Base-by-base conservation (phyloP, 371 early-diverging fungal genomes). In the Saksenaea vasiformis region DNA sequence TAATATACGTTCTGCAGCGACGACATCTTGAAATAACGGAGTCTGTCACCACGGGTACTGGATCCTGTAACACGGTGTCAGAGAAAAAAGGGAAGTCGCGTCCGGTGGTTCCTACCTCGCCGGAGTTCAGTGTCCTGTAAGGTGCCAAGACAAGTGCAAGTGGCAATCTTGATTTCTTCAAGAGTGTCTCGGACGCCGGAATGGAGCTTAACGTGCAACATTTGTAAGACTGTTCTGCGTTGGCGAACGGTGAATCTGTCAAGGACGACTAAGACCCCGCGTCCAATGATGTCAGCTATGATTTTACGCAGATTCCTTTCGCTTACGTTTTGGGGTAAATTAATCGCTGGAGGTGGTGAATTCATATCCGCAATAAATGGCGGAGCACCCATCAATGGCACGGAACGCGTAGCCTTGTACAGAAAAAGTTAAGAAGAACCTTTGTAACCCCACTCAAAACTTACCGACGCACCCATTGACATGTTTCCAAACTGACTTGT, bases 1-100 rank as follows among this genome's bases (percentile, higher is more conserved):
- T 97, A 71, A 98, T 93, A 68, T 98, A 98, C 5, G 97, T 91
- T 67, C 97, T 84, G 78, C 98, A 98, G 22, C 96, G 86, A 60
- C 96, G 86, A 78, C 98, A 98, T 53, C 98, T 89, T 47, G 94
- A 91, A 83, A 98, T 96, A 24, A 87, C 85, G 56, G 85, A 78
- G 70, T 96, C 92, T 35, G 87, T 80, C 36, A 95, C 87, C 1
- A 95, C 91, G 5, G 97, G 96, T 0, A 96, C 91, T 24, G 87
- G 86, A 9, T 84, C 86, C 83, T 87, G 73, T 39, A 38, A 38
- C n/a, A 41, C 11, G 10, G 0, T n/a, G 44, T 38, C 22, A 43
- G 11, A 14, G 31, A 14, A 41, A 41, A 57, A 36, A 5, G 14
- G 15, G 14, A 27, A 15, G 26, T 5, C 28, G 35, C 35, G 5